Percentiles rank a stretch among this genome's conserved stretches.
These are phyloP conservation scores for Aspergillus felis DNA, from an alignment of 2,329 filamentous ascomycete genomes.

Conservation along the genomic window DNA sequence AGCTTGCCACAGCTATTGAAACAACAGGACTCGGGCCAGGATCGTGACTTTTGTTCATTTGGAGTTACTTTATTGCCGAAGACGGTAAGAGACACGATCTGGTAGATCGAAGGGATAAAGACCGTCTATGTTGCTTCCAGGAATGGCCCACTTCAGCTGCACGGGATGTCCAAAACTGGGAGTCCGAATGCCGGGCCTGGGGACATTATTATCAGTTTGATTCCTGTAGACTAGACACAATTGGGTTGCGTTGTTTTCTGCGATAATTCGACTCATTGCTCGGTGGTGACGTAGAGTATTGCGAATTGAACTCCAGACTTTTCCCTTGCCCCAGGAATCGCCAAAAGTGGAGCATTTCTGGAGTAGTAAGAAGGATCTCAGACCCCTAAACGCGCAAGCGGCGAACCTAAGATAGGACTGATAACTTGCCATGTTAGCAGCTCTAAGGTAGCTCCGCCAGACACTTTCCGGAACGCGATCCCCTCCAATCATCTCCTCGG, in stretches of 20 bases:
- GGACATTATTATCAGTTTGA: neutral
- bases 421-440: neutral
- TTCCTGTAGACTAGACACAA: neutral
- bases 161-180: constrained; percentile 19
- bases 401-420: no score
- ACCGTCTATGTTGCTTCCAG: constrained; percentile 7
- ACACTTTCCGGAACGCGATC: neutral
- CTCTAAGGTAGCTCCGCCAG: neutral
- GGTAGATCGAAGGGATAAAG: constrained; percentile 17
- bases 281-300: neutral
- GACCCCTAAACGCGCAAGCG: no score
- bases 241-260: neutral
- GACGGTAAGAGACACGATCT: constrained; percentile 11
- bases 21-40: neutral
- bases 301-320: neutral
- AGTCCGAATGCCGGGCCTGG: constrained; percentile 8
- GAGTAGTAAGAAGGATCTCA: neutral
- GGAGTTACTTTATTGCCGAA: constrained; percentile 9
- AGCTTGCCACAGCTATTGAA: constrained; percentile 14
- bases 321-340: neutral
- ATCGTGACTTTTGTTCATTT: constrained; percentile 10
- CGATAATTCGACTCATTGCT: neutral
- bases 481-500: neutral
- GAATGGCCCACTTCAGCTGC: constrained; percentile 14
- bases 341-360: neutral